Percentiles rank a stretch among this genome's conserved stretches.
Conservation (phyloP, 495 filamentous ascomycete genomes). For the Tuber borchii region DNA sequence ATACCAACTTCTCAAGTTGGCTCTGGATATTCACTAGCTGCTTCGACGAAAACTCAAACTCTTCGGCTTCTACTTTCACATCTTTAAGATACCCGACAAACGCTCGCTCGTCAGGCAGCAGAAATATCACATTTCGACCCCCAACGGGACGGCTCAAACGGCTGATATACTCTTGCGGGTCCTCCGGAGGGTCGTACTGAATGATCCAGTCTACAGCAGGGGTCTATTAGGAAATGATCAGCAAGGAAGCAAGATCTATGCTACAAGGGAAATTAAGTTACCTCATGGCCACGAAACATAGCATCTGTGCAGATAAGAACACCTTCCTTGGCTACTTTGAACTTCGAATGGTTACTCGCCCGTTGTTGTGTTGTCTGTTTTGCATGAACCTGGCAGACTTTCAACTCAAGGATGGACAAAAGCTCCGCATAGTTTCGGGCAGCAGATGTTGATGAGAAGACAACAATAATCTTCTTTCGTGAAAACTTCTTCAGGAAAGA, state of each 20-base stretch:
- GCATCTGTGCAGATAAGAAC: constrained; percentile 35
- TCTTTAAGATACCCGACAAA: constrained; percentile 31
- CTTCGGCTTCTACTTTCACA: constrained; percentile 27
- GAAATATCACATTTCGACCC: constrained; percentile 25
- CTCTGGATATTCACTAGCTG: constrained; percentile 29
- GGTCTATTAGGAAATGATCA: constrained; percentile 18
- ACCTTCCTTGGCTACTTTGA: constrained; percentile 29
- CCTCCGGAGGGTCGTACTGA: constrained; percentile 38
- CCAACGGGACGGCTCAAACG: constrained; percentile 21
- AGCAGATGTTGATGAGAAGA: constrained; percentile 33
- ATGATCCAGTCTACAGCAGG: constrained; percentile 36
- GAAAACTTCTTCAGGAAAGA: constrained; percentile 41
- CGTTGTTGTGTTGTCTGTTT: constrained; percentile 32
- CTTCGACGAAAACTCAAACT: constrained; percentile 39
- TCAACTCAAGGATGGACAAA: constrained; percentile 22
- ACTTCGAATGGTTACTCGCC: constrained; percentile 16
- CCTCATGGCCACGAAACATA: constrained; percentile 30
- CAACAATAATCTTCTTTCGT: constrained; percentile 35
- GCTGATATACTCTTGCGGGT: constrained; percentile 27
- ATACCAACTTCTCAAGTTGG: constrained; percentile 32
- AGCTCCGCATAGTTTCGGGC: constrained; percentile 25
- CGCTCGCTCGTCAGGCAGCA: constrained; percentile 25
- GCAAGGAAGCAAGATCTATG: not conserved
- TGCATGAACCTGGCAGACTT: constrained; percentile 27
- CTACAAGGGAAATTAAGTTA: constrained; percentile 8